Evolutionary conservation across 768 basidiomycete genomes (phyloP), one percentile per base, ranked within the genome.

Genomic region (Phaeotremella fagi): DNA sequence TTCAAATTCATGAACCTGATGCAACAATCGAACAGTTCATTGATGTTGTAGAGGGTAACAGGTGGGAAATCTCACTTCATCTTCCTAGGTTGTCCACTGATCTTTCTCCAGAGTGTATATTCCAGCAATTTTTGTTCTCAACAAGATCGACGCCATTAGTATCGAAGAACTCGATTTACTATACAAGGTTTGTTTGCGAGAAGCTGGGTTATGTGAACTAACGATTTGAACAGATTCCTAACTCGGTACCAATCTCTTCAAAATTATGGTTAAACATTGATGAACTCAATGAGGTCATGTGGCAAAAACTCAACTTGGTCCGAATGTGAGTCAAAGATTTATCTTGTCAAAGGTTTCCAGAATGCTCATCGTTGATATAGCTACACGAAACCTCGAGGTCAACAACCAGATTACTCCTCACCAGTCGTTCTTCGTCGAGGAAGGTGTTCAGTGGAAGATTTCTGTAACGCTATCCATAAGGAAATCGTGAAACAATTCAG

Each of bases 401-500:
- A 85, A 46, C 76, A 85, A 27, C 95, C 95, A 16, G 95, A 99
- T 73, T 99, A 98, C 73, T 80, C 81, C 2, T 75, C 84, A 16
- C 95, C 95, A 0, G 95, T 98, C 45, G 91, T 98, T 1, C 79
- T 99, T 3, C 70, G 75, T 38, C 59, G 72, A 35, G 62, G 67
- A 0, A 58, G 68, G 43, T 75, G 70, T 45, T 74, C 85, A 0
- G 78, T 98, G 9, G 90, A 92, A 57, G 89, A 94, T 67, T 91
- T 95, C 73, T 95, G 90, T 74, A 86, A 80, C 68, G 79, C 88
- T 12, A 94, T 97, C 54, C 94, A 97, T 77, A 95, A 94, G 76
- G 91, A 95, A 73, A 98, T 97, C 46, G 85, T 88, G 9, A 94
- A 94, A 75, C 90, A 97, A 70, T 85, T 97, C 86, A 94, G 65